Base-by-base conservation (phyloP, 2,329 filamentous ascomycete species). In the Hypoxylon sp. region DNA sequence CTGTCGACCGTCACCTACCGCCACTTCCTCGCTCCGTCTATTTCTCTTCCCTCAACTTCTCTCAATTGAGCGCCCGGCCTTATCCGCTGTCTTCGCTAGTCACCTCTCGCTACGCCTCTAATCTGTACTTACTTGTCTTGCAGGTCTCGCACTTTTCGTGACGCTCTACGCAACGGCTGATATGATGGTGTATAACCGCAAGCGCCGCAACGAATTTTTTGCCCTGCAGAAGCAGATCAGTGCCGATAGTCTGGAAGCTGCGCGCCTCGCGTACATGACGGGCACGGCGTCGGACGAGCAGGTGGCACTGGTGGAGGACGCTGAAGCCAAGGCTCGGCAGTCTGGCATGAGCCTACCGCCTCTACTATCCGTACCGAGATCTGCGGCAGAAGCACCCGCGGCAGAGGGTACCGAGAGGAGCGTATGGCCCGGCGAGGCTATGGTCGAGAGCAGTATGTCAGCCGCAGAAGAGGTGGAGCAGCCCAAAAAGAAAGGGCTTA, bases 161-260 rank as follows among this genome's bases (percentile, higher is more conserved):
- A 85, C 82, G 51, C 74, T 80, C 60, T 87, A 86, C 76, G 84
- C 84, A 29, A 81, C 83, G 15, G 81, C 78, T 75, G 84, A 87
- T 72, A 87, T 87, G 84, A 77, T 86, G 58, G 76, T 78, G 50
- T 82, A 83, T 73, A 87, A 87, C 78, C 81, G 81, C 67, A 80
- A 82, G 74, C 83, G 83, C 67, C 83, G 83, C 68, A 75, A 74
- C 68, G 84, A 87, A 71, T 87, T 85, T 77, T 69, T 82, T 67
- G 79, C 82, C 56, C 77, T 82, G 51, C 83, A 85, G 69, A 78
- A 78, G 72, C 75, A 79, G 59, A 75, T 85, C 69, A 78, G 80
- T 48, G 79, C 77, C 67, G 82, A 85, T 74, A 77, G 78, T 62
- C 80, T 87, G 53, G 79, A 82, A 62, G 78, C 79, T 60, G 84